Evolutionary conservation across 2,329 filamentous ascomycete species (phyloP).

Genomic region (Colletotrichum aenigma): DNA sequence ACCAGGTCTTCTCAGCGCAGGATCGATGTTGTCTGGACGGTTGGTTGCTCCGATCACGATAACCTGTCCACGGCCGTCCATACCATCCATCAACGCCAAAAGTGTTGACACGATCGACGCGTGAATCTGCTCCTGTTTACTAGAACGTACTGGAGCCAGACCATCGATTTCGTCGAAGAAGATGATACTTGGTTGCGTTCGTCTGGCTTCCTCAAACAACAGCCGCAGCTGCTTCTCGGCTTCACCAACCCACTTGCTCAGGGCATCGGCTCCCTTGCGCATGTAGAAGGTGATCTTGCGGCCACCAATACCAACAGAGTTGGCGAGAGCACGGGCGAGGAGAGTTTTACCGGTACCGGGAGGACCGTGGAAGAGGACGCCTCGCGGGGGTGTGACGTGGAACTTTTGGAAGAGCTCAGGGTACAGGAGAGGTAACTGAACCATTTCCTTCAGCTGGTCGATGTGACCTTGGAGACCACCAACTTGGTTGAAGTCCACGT

Average conservation of each 20-base stretch:
- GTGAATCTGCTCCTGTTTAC: slow-evolving; percentile 98
- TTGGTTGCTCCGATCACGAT: slow-evolving; percentile 99
- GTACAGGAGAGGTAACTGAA: slow-evolving; percentile 90
- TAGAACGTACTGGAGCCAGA: slow-evolving; percentile 91
- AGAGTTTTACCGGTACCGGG: slow-evolving; percentile 98
- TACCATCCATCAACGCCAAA: slow-evolving; percentile 94
- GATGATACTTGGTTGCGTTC: slow-evolving; percentile 97
- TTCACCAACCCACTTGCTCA: slow-evolving; percentile 99
- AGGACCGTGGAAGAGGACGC: slow-evolving; percentile 95
- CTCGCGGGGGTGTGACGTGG: slow-evolving; percentile 90
- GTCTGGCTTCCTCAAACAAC: slow-evolving; percentile 93
- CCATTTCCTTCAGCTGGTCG: slow-evolving; percentile 98
- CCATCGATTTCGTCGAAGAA: slow-evolving; percentile 99
- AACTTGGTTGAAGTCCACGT: slow-evolving; percentile 92
- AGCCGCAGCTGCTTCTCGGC: slow-evolving; percentile 93
- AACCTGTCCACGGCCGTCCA: slow-evolving; percentile 97
- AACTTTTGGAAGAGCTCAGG: slow-evolving; percentile 92
- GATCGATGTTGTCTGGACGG: slow-evolving; percentile 93
- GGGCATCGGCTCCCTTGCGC: slow-evolving; percentile 95
- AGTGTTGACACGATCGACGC: slow-evolving; percentile 95
- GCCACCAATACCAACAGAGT: slow-evolving; percentile 85
- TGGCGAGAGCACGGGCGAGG: slow-evolving; percentile 90
- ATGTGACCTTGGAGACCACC: slow-evolving; percentile 93
- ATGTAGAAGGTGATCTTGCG: slow-evolving; percentile 99
- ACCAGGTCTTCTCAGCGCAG: slow-evolving; percentile 89